Evolutionary conservation across 768 basidiomycete species (phyloP).

Genomic region (Tylopilus plumbeoviolaceoides): DNA sequence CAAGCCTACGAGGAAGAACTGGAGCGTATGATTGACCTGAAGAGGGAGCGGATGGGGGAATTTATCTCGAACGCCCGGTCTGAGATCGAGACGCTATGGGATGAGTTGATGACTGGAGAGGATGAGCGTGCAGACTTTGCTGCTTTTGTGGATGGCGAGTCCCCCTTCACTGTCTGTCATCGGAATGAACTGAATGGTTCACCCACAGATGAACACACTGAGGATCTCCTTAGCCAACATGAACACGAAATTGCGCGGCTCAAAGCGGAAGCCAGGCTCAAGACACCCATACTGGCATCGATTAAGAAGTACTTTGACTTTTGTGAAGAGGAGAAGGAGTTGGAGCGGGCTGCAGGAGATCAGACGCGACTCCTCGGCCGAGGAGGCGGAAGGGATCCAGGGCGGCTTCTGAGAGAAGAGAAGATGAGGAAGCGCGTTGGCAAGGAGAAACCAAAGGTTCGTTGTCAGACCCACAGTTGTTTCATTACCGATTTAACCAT

Average conservation of each 20-base stretch:
- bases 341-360: constrained; percentile 76
- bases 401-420: constrained; percentile 85
- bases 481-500: neutral
- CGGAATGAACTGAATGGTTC: neutral
- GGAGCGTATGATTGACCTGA: constrained; percentile 84
- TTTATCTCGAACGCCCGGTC: constrained; percentile 80
- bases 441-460: constrained; percentile 89
- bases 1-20: constrained; percentile 86
- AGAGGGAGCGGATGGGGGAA: constrained; percentile 79
- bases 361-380: constrained; percentile 78
- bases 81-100: constrained; percentile 81
- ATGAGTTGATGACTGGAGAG: constrained; percentile 80
- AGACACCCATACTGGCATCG: constrained; percentile 67
- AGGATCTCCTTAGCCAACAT: constrained; percentile 80
- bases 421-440: constrained; percentile 94
- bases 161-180: neutral
- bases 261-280: constrained; percentile 77
- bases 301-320: constrained; percentile 91
- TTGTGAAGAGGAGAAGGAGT: constrained; percentile 83
- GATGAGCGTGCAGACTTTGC: constrained; percentile 79
- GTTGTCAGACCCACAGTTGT: neutral
- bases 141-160: constrained; percentile 76
- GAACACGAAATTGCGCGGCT: constrained; percentile 80
- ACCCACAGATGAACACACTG: constrained; percentile 73
- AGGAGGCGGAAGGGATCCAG: constrained; percentile 72